These are phyloP conservation scores for Anacardium occidentale DNA, from an alignment of 345 rosid species.

Conservation along the genomic window DNA sequence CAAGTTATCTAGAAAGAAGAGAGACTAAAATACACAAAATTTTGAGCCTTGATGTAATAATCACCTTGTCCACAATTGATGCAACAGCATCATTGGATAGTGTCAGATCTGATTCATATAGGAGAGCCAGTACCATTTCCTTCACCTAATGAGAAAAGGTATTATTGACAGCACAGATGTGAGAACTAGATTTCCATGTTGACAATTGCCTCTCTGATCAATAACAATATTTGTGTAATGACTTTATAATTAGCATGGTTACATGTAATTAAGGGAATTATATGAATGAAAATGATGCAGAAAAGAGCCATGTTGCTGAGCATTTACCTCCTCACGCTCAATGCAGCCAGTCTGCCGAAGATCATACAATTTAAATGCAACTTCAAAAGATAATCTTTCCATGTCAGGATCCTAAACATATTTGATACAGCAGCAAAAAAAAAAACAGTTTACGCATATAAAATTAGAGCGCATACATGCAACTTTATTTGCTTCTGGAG, in stretches of 20 bases:
- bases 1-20: slow-evolving; percentile 15
- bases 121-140: slow-evolving; percentile 92
- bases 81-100: slow-evolving; percentile 70
- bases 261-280: too few relatives aligned
- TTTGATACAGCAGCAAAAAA: neutral
- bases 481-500: slow-evolving; percentile 63
- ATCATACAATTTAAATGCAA: slow-evolving; percentile 84
- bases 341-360: slow-evolving; percentile 83
- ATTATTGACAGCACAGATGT: neutral
- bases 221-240: too few relatives aligned
- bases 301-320: neutral
- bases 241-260: too few relatives aligned
- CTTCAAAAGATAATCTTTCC: slow-evolving; percentile 40
- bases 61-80: slow-evolving; percentile 79
- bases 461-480: slow-evolving; percentile 37
- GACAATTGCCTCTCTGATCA: neutral
- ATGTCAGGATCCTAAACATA: neutral
- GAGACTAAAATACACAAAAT: neutral
- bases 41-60: neutral
- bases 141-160: slow-evolving; percentile 47
- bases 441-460: neutral
- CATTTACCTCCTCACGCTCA: slow-evolving; percentile 78
- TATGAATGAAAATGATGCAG: too few relatives aligned
- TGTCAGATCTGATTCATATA: slow-evolving; percentile 77
- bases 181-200: neutral